Evolutionary conservation across 2,329 filamentous ascomycete genomes (phyloP).

Genomic region (Aschersonia sp.): DNA sequence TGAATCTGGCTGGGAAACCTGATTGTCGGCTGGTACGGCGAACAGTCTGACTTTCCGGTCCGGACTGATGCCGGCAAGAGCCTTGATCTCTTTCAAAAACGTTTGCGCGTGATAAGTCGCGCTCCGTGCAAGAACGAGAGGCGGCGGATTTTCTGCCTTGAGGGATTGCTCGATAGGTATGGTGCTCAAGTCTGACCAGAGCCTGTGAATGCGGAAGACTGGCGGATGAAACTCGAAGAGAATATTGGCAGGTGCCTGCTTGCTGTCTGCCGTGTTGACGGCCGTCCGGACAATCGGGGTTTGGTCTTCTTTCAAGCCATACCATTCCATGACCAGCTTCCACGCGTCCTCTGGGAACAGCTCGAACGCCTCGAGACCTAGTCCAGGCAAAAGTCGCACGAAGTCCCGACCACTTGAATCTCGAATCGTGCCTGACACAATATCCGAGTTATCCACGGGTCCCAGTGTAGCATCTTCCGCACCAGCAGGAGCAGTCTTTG

Average conservation of each 20-base stretch:
- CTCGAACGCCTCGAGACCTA: conserved; percentile 57
- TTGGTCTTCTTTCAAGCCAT: conserved; percentile 57
- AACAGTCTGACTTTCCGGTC: conserved; percentile 66
- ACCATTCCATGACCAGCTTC: conserved; percentile 69
- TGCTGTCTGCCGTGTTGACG: conserved; percentile 50
- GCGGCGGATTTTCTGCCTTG: conserved; percentile 44
- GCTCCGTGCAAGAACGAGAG: conserved; percentile 56
- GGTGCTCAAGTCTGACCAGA: conserved; percentile 48
- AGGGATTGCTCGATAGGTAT: conserved; percentile 41
- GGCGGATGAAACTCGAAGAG: conserved; percentile 76
- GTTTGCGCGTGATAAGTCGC: conserved; percentile 52
- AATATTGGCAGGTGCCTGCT: conserved; percentile 39
- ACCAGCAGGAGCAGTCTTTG: conserved; percentile 42
- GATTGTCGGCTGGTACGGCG: conserved; percentile 37
- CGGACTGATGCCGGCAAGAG: conserved; percentile 48
- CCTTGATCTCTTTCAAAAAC: conserved; percentile 67
- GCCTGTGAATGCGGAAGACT: conserved; percentile 69
- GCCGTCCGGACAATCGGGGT: conserved; percentile 60
- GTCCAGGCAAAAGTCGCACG: conserved; percentile 57
- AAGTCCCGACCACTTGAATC: conserved; percentile 41
- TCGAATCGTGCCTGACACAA: conserved; percentile 48
- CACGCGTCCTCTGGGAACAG: conserved; percentile 69
- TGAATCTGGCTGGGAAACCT: conserved; percentile 17
- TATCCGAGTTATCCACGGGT: conserved; percentile 75
- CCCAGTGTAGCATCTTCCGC: conserved; percentile 49